Conservation (phyloP, 306 rosid species). For the Sindora glabra region DNA sequence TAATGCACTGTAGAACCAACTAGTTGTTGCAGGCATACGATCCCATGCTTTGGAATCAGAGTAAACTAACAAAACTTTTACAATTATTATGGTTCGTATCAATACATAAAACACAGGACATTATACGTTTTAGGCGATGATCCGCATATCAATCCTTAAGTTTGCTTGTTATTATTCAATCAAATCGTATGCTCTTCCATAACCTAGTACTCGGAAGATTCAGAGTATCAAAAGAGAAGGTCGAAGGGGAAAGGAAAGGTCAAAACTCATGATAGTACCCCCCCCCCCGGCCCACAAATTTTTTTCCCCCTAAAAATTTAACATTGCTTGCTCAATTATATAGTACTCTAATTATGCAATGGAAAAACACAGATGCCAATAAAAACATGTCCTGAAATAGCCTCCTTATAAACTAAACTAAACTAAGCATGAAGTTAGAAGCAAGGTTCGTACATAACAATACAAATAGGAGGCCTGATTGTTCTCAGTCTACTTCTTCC, state of each 20-base stretch:
- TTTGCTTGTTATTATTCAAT: too few relatives aligned
- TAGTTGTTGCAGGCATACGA: too few relatives aligned
- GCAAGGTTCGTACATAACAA: slow-evolving; percentile 28
- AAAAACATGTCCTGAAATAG: slow-evolving; percentile 42
- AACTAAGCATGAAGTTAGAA: slow-evolving; percentile 40
- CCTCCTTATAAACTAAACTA: slow-evolving; percentile 39
- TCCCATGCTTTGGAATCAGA: too few relatives aligned
- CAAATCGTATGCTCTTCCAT: too few relatives aligned
- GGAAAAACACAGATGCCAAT: slow-evolving; percentile 34
- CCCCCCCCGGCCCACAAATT: not conserved
- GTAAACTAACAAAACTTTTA: too few relatives aligned
- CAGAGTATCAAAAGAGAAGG: not conserved
- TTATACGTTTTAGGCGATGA: too few relatives aligned
- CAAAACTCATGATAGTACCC: too few relatives aligned
- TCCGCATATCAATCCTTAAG: too few relatives aligned
- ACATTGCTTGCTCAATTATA: slow-evolving; percentile 31
- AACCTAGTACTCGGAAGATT: too few relatives aligned
- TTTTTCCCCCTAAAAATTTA: slow-evolving; percentile 13
- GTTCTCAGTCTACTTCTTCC: slow-evolving; percentile 58
- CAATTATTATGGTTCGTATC: too few relatives aligned
- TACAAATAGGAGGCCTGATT: slow-evolving; percentile 25
- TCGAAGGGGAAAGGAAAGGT: not conserved
- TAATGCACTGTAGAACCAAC: slow-evolving; percentile 95
- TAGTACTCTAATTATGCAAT: slow-evolving; percentile 47
- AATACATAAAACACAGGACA: too few relatives aligned